These are phyloP conservation scores for Ceratobasidium sp. DNA, from an alignment of 1,284 basidiomycete species.

Conservation along the genomic window DNA sequence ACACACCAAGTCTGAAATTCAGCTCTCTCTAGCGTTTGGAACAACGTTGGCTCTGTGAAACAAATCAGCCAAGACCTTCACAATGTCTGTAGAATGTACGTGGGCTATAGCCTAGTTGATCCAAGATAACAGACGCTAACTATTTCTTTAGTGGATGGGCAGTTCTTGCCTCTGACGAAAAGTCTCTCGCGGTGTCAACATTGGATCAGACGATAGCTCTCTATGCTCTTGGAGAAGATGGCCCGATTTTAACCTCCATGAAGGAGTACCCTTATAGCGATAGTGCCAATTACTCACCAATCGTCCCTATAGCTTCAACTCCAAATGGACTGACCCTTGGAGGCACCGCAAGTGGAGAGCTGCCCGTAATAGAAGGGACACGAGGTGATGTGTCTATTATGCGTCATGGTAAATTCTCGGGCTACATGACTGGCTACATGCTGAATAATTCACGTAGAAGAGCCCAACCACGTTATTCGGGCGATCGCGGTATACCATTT, in stretches of 20 bases:
- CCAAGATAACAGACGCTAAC: background rate
- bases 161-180: background rate
- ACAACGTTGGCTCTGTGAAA: background rate
- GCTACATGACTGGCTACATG: too few relatives aligned
- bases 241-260: background rate
- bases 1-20: background rate
- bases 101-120: too few relatives aligned
- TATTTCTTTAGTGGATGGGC: background rate
- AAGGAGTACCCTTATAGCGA: background rate
- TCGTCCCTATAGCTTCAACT: constrained; percentile 1
- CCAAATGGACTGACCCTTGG: background rate
- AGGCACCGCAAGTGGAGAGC: background rate
- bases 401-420: background rate
- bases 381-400: background rate
- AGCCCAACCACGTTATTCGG: too few relatives aligned
- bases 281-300: background rate
- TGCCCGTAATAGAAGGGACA: background rate
- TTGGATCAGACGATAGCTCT: background rate
- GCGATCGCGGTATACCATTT: too few relatives aligned
- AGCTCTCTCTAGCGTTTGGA: background rate
- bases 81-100: background rate
- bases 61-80: background rate
- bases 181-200: background rate
- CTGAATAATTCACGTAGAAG: too few relatives aligned
- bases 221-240: background rate